Base-by-base conservation (phyloP, 139 green algal species). In the Coelastrella sp. region DNA sequence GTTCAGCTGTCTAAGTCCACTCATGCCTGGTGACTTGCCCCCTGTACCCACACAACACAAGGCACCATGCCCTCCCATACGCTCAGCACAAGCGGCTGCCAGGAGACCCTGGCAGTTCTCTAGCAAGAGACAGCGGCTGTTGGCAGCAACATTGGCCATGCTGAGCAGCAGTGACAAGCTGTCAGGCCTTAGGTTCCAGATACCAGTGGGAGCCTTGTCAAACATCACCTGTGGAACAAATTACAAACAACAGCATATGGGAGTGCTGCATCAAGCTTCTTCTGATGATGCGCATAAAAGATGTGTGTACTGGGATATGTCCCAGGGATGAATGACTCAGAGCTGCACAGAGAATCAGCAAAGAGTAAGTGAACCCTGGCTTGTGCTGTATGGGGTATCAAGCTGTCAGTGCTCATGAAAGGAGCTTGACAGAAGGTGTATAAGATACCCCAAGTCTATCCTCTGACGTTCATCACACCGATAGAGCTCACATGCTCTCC, bases 171-270 rank as follows among this genome's bases (percentile, higher is more conserved):
- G 68, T 30, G 92, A 88, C 35, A 98, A 86, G 0, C 85, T 89
- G 91, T 98, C 95, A 8, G 75, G 77, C 1, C 95, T 88, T 78
- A 98, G 84, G 84, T 92, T 87, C 30, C 81, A 88, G n/a, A 95
- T 92, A 30, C 86, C 40, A 60, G 43, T 2, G 90, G 89, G 35
- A n/a, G 62, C 38, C 81, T 91, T 91, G 63, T 93, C 90, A 84
- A 86, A 90, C 34, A 88, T 89, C 0, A 84, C 72, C 90, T 92
- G 85, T n/a, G n/a, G n/a, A n/a, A n/a, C n/a, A n/a, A n/a, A n/a
- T n/a, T n/a, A 19, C 59, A 15, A 67, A 32, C 59, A 67, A 32
- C 59, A 67, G 59, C 25, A 32, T 13, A n/a, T n/a, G n/a, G n/a
- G n/a, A n/a, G n/a, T n/a, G n/a, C n/a, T n/a, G n/a, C n/a, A n/a